Percentiles rank a stretch among this genome's conserved stretches.
Conservation (phyloP, 2,329 filamentous ascomycete genomes). For the Trichoderma lentiforme region DNA sequence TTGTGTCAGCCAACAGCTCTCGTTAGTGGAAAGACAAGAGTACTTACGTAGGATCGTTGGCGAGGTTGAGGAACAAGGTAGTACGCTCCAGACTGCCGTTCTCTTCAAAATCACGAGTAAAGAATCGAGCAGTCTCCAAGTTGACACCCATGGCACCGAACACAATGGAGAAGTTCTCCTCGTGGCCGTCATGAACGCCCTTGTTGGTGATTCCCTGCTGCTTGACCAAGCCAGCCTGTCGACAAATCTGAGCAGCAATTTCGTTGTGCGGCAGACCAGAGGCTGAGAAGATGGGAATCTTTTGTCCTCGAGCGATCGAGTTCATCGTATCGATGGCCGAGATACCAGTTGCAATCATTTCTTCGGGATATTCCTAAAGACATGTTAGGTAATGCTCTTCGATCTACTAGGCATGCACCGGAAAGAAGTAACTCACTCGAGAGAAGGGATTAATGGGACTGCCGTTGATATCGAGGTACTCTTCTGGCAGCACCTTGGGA, state of each 20-base stretch:
- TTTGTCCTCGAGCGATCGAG: conserved; percentile 96
- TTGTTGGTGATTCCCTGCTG: conserved; percentile 77
- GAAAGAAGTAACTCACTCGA: conserved; percentile 54
- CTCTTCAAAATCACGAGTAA: conserved; percentile 97
- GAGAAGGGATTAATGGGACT: conserved; percentile 98
- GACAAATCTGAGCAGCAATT: conserved; percentile 97
- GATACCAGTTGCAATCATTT: conserved; percentile 99
- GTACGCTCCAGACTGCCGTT: conserved; percentile 97
- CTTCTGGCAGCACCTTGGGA: conserved; percentile 94
- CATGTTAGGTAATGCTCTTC: conserved; percentile 11
- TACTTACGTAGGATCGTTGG: conserved; percentile 93
- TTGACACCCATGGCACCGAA: conserved; percentile 99
- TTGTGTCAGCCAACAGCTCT: conserved; percentile 20
- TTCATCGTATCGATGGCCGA: conserved; percentile 99
- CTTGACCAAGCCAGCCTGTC: conserved; percentile 90
- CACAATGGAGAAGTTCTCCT: conserved; percentile 99
- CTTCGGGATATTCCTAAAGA: conserved; percentile 87
- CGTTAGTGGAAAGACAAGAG: background rate
- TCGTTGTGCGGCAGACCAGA: conserved; percentile 98
- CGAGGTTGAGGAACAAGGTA: conserved; percentile 97
- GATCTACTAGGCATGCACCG: background rate
- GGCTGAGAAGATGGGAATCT: conserved; percentile 99
- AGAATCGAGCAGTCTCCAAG: conserved; percentile 97
- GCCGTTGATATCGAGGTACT: conserved; percentile 98
- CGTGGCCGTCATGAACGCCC: conserved; percentile 91